Evolutionary conservation across 805 yeast species (phyloP), one percentile per base, ranked within the genome.

Genomic region (Sugiyamaella mastotermitis): DNA sequence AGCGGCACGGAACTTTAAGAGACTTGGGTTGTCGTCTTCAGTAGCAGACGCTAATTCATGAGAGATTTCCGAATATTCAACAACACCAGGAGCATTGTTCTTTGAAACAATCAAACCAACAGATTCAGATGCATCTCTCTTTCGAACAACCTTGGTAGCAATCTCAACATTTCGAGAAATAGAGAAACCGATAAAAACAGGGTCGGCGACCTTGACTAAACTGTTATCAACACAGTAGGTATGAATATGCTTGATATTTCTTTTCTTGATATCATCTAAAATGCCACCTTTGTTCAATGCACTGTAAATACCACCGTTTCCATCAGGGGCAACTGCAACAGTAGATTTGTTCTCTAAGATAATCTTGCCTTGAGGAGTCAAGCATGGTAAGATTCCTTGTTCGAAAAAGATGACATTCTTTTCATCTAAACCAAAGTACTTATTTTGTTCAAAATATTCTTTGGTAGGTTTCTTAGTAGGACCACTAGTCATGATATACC

Each of bases 161-260:
- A 92, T 70, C 23, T 83, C 76, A 41, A 78, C 83, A 3, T 70
- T 53, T 37, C 79, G 76, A 25, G 63, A 62, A 20, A 81, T 77
- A 9, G 97, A 79, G 64, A 81, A 90, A 0, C 98, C 98, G 45
- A 92, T 64, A 50, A 82, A 83, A 1, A 77, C 68, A 2, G 98
- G 98, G 58, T 92, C 98, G 2, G 95, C 97, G 38, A 90, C 85
- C 58, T 79, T 81, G 24, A 88, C 97, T 35, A 92, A 68, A 21
- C 83, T 80, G 61, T 92, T 92, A 63, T 92, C 99, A 34, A 92
- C 97, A 64, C 97, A 90, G 65, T 87, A 92, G 83, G 88, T 85
- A 63, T 92, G 97, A 45, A 92, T 71, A 57, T 92, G 97, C 60
- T 84, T 76, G 47, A 90, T 76, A 4, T 86, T 87, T 40, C 77